Evolutionary conservation across 768 basidiomycete species (phyloP).

Genomic region (Termitomyces sp.): DNA sequence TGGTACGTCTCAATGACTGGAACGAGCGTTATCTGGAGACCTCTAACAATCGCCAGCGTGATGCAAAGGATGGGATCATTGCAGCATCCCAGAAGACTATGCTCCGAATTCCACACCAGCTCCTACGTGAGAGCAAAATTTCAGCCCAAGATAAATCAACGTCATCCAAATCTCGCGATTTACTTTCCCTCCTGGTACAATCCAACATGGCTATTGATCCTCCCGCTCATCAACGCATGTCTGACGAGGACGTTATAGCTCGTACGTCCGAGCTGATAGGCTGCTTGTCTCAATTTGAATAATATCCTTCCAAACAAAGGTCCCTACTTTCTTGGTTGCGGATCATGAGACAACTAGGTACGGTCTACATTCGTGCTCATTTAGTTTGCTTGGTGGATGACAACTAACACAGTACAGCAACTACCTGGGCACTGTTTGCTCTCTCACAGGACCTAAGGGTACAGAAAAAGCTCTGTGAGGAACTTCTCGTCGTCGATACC

Average conservation of each 20-base stretch:
- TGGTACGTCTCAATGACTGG: constrained; percentile 25
- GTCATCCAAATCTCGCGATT: constrained; percentile 36
- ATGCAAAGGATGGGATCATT: constrained; percentile 10
- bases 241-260: constrained; percentile 13
- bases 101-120: constrained; percentile 32
- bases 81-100: constrained; percentile 27
- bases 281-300: background rate
- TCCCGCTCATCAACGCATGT: constrained; percentile 11
- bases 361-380: background rate
- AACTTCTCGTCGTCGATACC: constrained; percentile 44
- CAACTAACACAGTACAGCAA: constrained; percentile 28
- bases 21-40: constrained; percentile 21
- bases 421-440: constrained; percentile 56
- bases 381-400: background rate
- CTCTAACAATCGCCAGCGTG: constrained; percentile 3
- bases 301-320: constrained; percentile 25
- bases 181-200: constrained; percentile 39
- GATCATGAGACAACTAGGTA: constrained; percentile 44
- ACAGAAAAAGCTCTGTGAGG: constrained; percentile 53
- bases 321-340: constrained; percentile 42
- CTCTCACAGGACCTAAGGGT: constrained; percentile 41
- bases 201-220: constrained; percentile 48
- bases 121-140: constrained; percentile 37
- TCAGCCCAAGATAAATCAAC: constrained; percentile 10
- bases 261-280: background rate